Percentiles rank a stretch among this genome's conserved stretches.
Evolutionary conservation across 345 rosid genomes (phyloP).

Genomic region (Anastatica hierochuntica): DNA sequence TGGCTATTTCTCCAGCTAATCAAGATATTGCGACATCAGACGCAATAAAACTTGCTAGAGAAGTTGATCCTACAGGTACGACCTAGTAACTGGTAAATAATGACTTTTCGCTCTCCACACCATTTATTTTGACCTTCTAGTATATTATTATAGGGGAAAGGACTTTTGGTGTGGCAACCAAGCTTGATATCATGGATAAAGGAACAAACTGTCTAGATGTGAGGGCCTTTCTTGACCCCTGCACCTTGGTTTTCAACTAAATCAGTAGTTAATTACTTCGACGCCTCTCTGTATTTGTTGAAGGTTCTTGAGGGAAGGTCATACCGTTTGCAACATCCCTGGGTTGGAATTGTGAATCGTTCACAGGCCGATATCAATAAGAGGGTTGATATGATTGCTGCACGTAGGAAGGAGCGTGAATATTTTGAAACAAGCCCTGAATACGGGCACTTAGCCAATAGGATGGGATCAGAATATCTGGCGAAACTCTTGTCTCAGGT

Average conservation of each 20-base stretch:
- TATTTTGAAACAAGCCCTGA: slow-evolving; percentile 98
- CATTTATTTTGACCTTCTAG: neutral
- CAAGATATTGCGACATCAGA: slow-evolving; percentile 99
- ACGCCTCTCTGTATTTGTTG: slow-evolving; percentile 19
- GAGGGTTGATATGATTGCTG: slow-evolving; percentile 88
- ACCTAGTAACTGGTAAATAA: slow-evolving; percentile 1
- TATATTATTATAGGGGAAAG: slow-evolving; percentile 61
- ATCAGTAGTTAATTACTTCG: slow-evolving; percentile 7
- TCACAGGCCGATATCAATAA: too few relatives aligned
- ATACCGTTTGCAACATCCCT: slow-evolving; percentile 94
- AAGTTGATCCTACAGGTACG: slow-evolving; percentile 96
- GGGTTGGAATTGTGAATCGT: slow-evolving; percentile 99
- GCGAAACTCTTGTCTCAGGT: slow-evolving; percentile 93
- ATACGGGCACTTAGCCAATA: slow-evolving; percentile 85
- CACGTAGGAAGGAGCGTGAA: slow-evolving; percentile 86
- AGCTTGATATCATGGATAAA: slow-evolving; percentile 99
- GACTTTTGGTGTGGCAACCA: slow-evolving; percentile 93
- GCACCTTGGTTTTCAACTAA: neutral
- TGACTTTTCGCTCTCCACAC: slow-evolving; percentile 3
- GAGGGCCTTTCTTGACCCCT: slow-evolving; percentile 13
- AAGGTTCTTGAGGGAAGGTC: slow-evolving; percentile 96
- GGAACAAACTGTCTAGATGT: slow-evolving; percentile 95
- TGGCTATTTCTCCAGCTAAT: slow-evolving; percentile 99
- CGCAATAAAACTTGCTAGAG: slow-evolving; percentile 98
- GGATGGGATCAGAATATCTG: slow-evolving; percentile 96